Conservation (phyloP, 2,329 filamentous ascomycete species). For the Plenodomus biglobosus region DNA sequence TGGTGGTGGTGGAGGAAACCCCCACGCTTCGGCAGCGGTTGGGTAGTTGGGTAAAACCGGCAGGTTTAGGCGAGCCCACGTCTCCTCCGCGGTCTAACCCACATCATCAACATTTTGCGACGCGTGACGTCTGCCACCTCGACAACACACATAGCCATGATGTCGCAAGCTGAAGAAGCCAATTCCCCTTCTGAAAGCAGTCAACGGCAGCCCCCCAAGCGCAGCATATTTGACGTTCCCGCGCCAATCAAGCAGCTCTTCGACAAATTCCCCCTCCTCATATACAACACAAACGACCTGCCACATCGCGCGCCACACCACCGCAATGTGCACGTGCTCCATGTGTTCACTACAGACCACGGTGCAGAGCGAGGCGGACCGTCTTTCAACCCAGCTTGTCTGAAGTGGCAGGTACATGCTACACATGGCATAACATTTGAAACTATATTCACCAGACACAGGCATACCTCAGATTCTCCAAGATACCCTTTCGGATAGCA, state of each 20-base stretch:
- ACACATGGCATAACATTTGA: not conserved
- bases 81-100: conserved; percentile 21
- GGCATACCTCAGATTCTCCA: conserved; percentile 80
- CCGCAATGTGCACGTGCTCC: conserved; percentile 61
- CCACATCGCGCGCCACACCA: conserved; percentile 61
- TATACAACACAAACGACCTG: conserved; percentile 73
- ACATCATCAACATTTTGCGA: conserved; percentile 26
- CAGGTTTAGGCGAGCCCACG: conserved; percentile 29
- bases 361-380: conserved; percentile 64
- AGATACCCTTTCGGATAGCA: conserved; percentile 65
- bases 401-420: conserved; percentile 86
- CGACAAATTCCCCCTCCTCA: conserved; percentile 76
- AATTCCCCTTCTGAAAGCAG: conserved; percentile 6
- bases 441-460: conserved; percentile 42
- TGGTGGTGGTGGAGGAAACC: no score
- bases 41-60: conserved; percentile 14
- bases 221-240: conserved; percentile 59
- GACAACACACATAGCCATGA: conserved; percentile 23
- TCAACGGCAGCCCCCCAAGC: conserved; percentile 14
- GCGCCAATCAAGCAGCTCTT: conserved; percentile 79
- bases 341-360: conserved; percentile 72
- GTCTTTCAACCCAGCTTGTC: conserved; percentile 87
- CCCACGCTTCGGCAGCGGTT: no score
- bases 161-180: conserved; percentile 17
- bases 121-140: conserved; percentile 9